Conservation (phyloP, 2,329 filamentous ascomycete genomes). For the Trichophyton benhamiae region DNA sequence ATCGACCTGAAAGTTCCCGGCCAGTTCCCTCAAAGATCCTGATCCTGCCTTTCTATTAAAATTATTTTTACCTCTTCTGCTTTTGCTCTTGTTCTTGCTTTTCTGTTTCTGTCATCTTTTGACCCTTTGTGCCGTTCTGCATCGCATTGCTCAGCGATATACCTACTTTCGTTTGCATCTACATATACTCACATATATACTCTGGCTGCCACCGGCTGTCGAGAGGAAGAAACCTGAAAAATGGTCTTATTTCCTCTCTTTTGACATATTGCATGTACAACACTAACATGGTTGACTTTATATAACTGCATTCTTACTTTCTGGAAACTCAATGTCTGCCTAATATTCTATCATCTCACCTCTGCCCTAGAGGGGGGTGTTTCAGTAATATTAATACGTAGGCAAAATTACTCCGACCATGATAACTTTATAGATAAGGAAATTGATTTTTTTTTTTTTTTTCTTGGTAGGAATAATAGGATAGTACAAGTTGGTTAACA, state of each 20-base stretch:
- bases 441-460: background rate
- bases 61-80: background rate
- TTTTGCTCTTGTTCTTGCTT: background rate
- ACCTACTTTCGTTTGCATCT: background rate
- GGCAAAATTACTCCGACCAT: too few species aligned
- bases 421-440: background rate
- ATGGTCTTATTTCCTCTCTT: background rate
- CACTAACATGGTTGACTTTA: background rate
- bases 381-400: too few species aligned
- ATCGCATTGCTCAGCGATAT: background rate
- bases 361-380: too few species aligned
- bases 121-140: too few species aligned
- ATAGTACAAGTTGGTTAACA: background rate
- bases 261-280: background rate
- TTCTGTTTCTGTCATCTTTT: background rate
- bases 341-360: too few species aligned
- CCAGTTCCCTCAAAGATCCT: slow-evolving; percentile 40
- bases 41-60: background rate
- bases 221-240: background rate
- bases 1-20: slow-evolving; percentile 60
- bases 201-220: background rate
- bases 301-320: background rate
- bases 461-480: background rate
- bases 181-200: background rate
- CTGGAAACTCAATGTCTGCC: too few species aligned